Base-by-base conservation (phyloP, 306 rosid genomes). In the Prunus armeniaca region DNA sequence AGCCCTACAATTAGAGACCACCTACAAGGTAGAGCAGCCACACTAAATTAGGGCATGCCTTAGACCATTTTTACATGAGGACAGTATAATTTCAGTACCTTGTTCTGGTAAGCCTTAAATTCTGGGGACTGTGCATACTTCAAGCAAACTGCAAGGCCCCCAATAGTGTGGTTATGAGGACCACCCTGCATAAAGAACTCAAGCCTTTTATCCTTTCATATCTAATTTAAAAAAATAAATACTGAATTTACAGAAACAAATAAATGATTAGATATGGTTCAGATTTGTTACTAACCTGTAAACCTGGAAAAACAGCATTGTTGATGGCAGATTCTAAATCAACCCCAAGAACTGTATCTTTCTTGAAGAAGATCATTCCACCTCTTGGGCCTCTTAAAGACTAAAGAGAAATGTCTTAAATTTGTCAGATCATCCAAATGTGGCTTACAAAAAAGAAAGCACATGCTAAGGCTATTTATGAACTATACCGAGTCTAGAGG, bases 111-210 rank as follows among this genome's bases (percentile, higher is more conserved):
- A 83, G 45, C 86, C 83, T 89, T 90, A 79, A 91, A 94, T 73
- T 90, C 95, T 28, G 82, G 87, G 30, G 95, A 85, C 65, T 85
- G 93, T 1, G 97, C 98, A 75, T 89, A 74, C 84, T 90, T 87
- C 85, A 94, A 84, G 88, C 93, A 89, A 64, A 92, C 97, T 9
- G 98, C 91, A 60, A 94, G 95, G 70, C 98, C 98, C 17, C 96
- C 98, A 77, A 94, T 94, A 67, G 96, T 94, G 89, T 94, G 94
- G 82, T 94, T 94, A 82, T 91, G 98, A 77, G 98, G 98, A 85
- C 98, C 98, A 69, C 98, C 98, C 98, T 94, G 83, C 75, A 87
- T 14, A 67, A 76, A 69, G 25, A 58, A 67, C 17, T 54, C 65
- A 11, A 72, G 24, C 38, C 62, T 24, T 77, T 34, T 32, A 52